Percentiles rank a stretch among this genome's conserved stretches.
These are phyloP conservation scores for Coemansia sp. DNA, from an alignment of 192 early-diverging fungal species.

Conservation along the genomic window DNA sequence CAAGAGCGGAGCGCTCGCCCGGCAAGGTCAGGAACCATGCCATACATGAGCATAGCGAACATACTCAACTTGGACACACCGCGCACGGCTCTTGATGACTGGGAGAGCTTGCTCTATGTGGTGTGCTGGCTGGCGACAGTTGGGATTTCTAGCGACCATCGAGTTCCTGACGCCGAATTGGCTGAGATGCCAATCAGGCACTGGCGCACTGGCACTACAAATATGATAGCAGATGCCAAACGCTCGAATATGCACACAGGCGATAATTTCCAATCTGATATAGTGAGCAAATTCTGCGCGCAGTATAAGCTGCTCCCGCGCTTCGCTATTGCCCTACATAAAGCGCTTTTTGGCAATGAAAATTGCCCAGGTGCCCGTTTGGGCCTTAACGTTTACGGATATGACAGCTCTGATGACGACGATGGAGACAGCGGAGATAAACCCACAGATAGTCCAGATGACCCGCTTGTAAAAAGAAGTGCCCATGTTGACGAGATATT, in stretches of 20 bases:
- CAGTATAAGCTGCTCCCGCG: neutral
- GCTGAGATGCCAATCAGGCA: neutral
- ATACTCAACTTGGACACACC: no score
- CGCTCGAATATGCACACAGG: constrained; percentile 3
- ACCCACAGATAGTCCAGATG: neutral
- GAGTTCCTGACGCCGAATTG: neutral
- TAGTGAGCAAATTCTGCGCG: neutral
- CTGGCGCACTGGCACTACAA: neutral
- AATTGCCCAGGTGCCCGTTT: neutral
- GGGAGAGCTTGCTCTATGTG: no score
- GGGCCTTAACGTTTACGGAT: no score
- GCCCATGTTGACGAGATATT: no score
- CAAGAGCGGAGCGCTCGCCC: no score
- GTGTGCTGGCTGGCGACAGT: no score
- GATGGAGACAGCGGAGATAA: neutral
- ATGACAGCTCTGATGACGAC: no score
- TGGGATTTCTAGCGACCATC: neutral
- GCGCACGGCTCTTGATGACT: no score
- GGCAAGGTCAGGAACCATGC: no score
- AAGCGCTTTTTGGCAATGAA: neutral
- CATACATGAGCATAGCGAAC: no score
- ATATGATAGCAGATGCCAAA: neutral
- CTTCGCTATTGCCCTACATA: neutral
- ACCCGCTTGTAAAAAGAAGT: no score
- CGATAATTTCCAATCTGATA: neutral